phyloP scores from a whole-genome alignment of 352 stramenopile species.

The Phytophthora agathidicida region DNA sequence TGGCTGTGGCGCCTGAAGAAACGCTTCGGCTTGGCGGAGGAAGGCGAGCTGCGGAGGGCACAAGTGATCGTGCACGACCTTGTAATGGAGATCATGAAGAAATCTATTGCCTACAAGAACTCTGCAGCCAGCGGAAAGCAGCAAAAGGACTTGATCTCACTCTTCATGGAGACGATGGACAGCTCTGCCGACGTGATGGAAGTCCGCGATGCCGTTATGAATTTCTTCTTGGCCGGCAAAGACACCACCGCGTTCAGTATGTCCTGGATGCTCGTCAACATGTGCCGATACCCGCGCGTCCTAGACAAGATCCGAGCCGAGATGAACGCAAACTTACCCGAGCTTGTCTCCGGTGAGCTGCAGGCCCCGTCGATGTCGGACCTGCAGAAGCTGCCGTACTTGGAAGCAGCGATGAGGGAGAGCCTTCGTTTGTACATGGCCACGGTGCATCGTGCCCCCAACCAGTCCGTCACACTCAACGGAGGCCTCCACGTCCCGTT shows the following conservation, averaged over 20 bases:
- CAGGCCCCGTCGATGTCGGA: constrained; percentile 45
- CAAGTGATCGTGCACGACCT: constrained; percentile 37
- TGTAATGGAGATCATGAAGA: constrained; percentile 40
- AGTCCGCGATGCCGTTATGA: constrained; percentile 74
- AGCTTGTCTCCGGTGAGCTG: constrained; percentile 18
- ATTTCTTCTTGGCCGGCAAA: constrained; percentile 74
- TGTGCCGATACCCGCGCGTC: constrained; percentile 67
- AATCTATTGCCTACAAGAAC: constrained; percentile 24
- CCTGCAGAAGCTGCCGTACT: constrained; percentile 58
- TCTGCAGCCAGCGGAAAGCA: constrained; percentile 9
- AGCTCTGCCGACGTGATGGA: constrained; percentile 30
- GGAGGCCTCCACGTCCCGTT: constrained; percentile 62
- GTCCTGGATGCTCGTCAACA: constrained; percentile 77
- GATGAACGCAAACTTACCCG: constrained; percentile 45
- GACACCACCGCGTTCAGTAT: constrained; percentile 76
- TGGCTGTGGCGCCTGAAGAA: constrained; percentile 57
- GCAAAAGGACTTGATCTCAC: constrained; percentile 48
- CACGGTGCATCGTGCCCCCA: constrained; percentile 38
- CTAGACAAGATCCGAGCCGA: constrained; percentile 52
- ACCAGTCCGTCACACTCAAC: constrained; percentile 51
- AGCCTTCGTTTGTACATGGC: constrained; percentile 69
- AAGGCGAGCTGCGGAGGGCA: constrained; percentile 35
- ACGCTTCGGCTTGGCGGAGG: constrained; percentile 30
- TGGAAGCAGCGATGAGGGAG: constrained; percentile 65
- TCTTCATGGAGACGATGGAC: constrained; percentile 42